Percentiles rank a stretch among this genome's conserved stretches.
Conservation (phyloP, 148 eudicot species). For the Spergularia marina region DNA sequence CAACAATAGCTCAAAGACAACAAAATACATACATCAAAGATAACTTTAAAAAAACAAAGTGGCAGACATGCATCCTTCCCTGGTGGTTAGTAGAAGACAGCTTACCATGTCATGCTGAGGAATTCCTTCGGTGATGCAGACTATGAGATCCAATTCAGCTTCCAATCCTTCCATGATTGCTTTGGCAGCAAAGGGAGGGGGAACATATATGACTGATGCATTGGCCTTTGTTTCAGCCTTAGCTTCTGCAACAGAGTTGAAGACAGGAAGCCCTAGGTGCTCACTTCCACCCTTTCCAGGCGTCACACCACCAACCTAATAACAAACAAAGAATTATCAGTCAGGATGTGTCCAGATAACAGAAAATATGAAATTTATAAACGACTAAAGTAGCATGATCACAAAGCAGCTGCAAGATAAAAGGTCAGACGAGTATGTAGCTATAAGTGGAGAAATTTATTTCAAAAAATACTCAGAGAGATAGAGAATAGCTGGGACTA, state of each 20-base stretch:
- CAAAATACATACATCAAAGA: not conserved
- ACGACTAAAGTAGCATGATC: not conserved
- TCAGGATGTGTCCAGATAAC: not conserved
- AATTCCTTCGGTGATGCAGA: conserved; percentile 98
- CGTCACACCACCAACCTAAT: conserved; percentile 97
- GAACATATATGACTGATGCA: conserved; percentile 94
- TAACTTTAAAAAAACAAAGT: no score
- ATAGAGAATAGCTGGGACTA: no score
- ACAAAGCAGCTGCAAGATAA: not conserved
- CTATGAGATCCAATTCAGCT: conserved; percentile 90
- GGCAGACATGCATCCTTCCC: not conserved
- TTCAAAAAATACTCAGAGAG: not conserved
- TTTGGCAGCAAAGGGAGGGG: conserved; percentile 94
- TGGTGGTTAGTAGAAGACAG: not conserved
- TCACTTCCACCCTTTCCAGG: conserved; percentile 96
- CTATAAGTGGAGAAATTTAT: not conserved
- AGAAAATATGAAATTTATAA: not conserved
- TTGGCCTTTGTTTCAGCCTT: conserved; percentile 95
- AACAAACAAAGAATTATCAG: not conserved
- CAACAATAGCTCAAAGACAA: not conserved
- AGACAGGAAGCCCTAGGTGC: conserved; percentile 95
- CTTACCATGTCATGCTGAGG: conserved; percentile 99
- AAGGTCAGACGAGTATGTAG: not conserved
- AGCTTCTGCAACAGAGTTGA: conserved; percentile 89
- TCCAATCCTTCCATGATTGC: conserved; percentile 96